These are phyloP conservation scores for Solanum peruvianum DNA, from an alignment of 257 asterid species.

Conservation along the genomic window DNA sequence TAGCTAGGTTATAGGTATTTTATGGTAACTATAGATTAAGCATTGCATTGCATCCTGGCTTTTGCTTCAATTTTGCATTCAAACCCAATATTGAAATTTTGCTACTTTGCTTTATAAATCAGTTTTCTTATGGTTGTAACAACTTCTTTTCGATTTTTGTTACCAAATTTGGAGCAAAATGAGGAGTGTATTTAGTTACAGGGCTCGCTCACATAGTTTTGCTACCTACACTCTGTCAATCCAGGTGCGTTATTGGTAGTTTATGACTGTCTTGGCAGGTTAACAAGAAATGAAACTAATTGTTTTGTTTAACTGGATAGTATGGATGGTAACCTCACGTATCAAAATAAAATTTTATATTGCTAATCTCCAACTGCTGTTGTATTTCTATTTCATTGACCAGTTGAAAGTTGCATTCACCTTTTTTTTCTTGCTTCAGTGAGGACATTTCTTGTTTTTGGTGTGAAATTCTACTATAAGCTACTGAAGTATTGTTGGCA, in stretches of 20 bases:
- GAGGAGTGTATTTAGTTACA: not conserved
- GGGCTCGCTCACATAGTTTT: not conserved
- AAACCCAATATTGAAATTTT: not conserved
- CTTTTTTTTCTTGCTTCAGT: not conserved
- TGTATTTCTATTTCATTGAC: not conserved
- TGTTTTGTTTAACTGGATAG: not conserved
- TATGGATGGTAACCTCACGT: not conserved
- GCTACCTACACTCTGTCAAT: not conserved
- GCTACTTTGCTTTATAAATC: not conserved
- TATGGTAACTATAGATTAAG: not conserved
- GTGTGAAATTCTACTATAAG: not conserved
- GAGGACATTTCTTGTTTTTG: not conserved
- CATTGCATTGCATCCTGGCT: not conserved
- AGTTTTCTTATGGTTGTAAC: not conserved
- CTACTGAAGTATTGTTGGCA: not conserved
- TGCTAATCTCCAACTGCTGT: not conserved
- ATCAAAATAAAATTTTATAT: not conserved
- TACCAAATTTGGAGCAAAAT: not conserved
- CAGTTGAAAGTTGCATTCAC: not conserved
- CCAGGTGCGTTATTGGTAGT: not conserved
- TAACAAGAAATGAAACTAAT: not conserved
- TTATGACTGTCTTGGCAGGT: not conserved
- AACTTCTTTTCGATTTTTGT: not conserved
- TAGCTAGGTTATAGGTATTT: not conserved
- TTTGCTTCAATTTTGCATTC: not conserved